phyloP scores from a whole-genome alignment of 805 yeast genomes.

The Schizosaccharomyces octosporus region DNA sequence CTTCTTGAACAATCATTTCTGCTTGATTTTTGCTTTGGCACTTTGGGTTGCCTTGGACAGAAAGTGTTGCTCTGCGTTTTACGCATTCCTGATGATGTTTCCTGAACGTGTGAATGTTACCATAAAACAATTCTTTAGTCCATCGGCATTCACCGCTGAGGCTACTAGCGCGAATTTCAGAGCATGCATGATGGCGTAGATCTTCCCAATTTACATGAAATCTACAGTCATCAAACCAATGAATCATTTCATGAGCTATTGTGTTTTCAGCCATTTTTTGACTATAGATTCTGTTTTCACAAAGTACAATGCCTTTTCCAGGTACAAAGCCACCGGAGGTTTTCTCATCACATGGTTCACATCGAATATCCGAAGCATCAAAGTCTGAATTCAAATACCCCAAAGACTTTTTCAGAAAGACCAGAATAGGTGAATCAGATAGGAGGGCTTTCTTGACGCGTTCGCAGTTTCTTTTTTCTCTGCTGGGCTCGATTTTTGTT shows the following conservation, averaged over 20 bases:
- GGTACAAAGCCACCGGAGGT: conserved; percentile 89
- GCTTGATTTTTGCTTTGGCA: conserved; percentile 58
- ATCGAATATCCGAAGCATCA: conserved; percentile 30
- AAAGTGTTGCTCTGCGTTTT: conserved; percentile 60
- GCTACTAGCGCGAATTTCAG: conserved; percentile 82
- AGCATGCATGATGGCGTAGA: conserved; percentile 83
- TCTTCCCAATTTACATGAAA: conserved; percentile 71
- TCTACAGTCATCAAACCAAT: conserved; percentile 73
- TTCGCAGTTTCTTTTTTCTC: not conserved
- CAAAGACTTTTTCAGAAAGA: conserved; percentile 68
- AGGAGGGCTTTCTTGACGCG: not conserved
- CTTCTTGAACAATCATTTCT: conserved; percentile 52
- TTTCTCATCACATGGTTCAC: conserved; percentile 63
- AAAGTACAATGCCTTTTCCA: conserved; percentile 57
- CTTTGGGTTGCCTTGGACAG: conserved; percentile 67
- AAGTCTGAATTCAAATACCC: conserved; percentile 35
- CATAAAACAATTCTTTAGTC: conserved; percentile 50
- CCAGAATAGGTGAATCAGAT: conserved; percentile 36
- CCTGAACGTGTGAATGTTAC: conserved; percentile 27
- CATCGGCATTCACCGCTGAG: conserved; percentile 88
- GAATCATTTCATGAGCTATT: conserved; percentile 74
- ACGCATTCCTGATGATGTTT: conserved; percentile 83
- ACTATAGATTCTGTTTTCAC: conserved; percentile 56
- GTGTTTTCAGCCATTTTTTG: conserved; percentile 77
- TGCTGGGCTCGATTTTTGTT: no score